These are phyloP conservation scores for Aspergillus oerlinghausenensis DNA, from an alignment of 2,329 filamentous ascomycete genomes.

Conservation along the genomic window DNA sequence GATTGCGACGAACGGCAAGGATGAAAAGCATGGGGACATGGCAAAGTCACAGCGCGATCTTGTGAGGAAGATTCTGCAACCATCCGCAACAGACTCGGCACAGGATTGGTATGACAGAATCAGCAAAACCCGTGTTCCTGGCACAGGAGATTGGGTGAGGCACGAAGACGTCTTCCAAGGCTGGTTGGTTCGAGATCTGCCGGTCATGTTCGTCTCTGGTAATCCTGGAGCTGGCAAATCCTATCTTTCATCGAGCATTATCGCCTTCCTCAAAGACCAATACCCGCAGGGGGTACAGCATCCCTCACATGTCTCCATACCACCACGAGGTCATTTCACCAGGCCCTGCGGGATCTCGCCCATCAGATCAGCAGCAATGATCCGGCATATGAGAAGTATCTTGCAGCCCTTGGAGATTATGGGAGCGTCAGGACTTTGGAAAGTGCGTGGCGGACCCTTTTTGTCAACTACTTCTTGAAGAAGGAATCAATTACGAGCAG, in stretches of 20 bases:
- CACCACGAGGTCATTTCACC: slow-evolving; percentile 43
- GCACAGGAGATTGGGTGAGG: slow-evolving; percentile 47
- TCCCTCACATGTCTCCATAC: slow-evolving; percentile 26
- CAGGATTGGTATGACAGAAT: slow-evolving; percentile 43
- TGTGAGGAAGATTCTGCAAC: slow-evolving; percentile 29
- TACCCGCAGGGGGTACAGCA: slow-evolving; percentile 20
- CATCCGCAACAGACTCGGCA: slow-evolving; percentile 37
- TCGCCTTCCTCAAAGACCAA: slow-evolving; percentile 35
- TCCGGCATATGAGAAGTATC: slow-evolving; percentile 42
- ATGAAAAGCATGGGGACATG: neutral
- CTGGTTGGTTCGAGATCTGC: slow-evolving; percentile 39
- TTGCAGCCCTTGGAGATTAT: slow-evolving; percentile 32
- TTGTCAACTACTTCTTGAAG: slow-evolving; percentile 37
- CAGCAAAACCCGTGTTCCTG: slow-evolving; percentile 36
- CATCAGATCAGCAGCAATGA: slow-evolving; percentile 47
- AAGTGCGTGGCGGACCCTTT: slow-evolving; percentile 42
- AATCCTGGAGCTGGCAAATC: slow-evolving; percentile 47
- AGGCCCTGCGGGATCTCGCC: slow-evolving; percentile 45
- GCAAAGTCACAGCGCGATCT: neutral
- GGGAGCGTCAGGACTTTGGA: slow-evolving; percentile 43
- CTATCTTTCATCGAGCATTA: slow-evolving; percentile 42
- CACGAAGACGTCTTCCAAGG: slow-evolving; percentile 35
- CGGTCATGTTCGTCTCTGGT: slow-evolving; percentile 43
- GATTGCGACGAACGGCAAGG: slow-evolving; percentile 2
- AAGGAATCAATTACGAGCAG: slow-evolving; percentile 25